Percentiles rank a stretch among this genome's conserved stretches.
Conservation (phyloP, 2,329 filamentous ascomycete genomes). For the Tolypocladium guangdongense region DNA sequence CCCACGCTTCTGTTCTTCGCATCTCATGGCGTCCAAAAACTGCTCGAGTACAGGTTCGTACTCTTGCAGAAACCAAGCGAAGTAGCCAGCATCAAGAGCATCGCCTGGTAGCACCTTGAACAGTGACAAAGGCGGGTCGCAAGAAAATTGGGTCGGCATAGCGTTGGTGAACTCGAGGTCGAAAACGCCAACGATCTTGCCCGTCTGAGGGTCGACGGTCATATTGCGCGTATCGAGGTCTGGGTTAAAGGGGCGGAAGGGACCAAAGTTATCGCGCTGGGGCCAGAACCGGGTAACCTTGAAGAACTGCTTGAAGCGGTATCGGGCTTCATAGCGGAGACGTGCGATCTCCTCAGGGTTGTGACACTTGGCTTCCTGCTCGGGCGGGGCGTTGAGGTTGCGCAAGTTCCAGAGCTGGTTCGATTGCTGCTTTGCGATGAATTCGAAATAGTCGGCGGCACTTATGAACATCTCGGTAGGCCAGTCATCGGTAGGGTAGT, state of each 20-base stretch:
- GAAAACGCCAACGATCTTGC: neutral
- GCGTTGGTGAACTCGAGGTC: neutral
- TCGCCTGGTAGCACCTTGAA: neutral
- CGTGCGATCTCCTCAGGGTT: neutral
- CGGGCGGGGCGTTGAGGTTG: neutral
- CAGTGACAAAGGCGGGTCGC: neutral
- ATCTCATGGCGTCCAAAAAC: neutral
- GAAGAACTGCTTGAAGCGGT: neutral
- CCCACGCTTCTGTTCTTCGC: neutral
- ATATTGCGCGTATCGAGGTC: neutral
- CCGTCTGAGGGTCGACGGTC: neutral
- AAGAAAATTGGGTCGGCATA: neutral
- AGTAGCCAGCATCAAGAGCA: neutral
- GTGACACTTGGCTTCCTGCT: neutral
- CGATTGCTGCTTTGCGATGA: neutral
- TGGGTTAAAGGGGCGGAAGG: neutral
- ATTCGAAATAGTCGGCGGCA: neutral
- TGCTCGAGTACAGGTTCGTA: neutral
- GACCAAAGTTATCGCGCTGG: neutral
- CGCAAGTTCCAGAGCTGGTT: neutral
- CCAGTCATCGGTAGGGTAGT: neutral
- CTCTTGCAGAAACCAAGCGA: neutral
- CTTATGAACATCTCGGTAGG: neutral
- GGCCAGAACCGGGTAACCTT: neutral
- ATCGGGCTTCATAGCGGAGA: neutral